Conservation (phyloP, 768 basidiomycete species). For the Trametes meyenii region DNA sequence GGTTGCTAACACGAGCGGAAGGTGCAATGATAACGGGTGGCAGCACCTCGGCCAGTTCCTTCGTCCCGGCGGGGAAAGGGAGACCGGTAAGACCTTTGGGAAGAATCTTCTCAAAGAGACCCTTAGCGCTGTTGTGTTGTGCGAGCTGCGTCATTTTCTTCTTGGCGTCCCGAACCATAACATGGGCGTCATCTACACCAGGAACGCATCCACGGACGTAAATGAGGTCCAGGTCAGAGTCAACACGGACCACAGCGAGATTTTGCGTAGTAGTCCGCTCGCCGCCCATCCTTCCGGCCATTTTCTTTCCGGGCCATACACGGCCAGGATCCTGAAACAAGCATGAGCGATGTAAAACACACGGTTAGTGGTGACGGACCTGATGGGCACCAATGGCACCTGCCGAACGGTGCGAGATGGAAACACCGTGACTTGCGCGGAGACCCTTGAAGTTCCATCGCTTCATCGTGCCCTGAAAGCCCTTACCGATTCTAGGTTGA, state of each 20-base stretch:
- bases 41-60: slow-evolving; percentile 66
- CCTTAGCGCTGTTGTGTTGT: slow-evolving; percentile 67
- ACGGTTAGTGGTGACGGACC: slow-evolving; percentile 46
- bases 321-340: slow-evolving; percentile 85
- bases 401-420: slow-evolving; percentile 88
- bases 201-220: slow-evolving; percentile 93
- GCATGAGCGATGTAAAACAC: not conserved
- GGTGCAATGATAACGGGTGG: slow-evolving; percentile 73
- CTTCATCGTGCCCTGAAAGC: slow-evolving; percentile 97
- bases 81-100: slow-evolving; percentile 83
- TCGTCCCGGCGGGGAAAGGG: slow-evolving; percentile 92
- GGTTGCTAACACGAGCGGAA: slow-evolving; percentile 63
- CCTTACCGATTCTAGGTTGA: slow-evolving; percentile 83
- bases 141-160: slow-evolving; percentile 74
- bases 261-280: slow-evolving; percentile 84
- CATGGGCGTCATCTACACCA: slow-evolving; percentile 85
- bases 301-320: slow-evolving; percentile 96
- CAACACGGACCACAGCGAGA: slow-evolving; percentile 85
- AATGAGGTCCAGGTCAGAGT: slow-evolving; percentile 82
- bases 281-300: slow-evolving; percentile 93
- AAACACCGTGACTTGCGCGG: slow-evolving; percentile 94
- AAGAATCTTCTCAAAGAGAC: slow-evolving; percentile 73
- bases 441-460: slow-evolving; percentile 92
- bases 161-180: slow-evolving; percentile 86
- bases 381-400: slow-evolving; percentile 96